Conservation (phyloP, 108 stramenopile species). For the Schizochytrium sp. region DNA sequence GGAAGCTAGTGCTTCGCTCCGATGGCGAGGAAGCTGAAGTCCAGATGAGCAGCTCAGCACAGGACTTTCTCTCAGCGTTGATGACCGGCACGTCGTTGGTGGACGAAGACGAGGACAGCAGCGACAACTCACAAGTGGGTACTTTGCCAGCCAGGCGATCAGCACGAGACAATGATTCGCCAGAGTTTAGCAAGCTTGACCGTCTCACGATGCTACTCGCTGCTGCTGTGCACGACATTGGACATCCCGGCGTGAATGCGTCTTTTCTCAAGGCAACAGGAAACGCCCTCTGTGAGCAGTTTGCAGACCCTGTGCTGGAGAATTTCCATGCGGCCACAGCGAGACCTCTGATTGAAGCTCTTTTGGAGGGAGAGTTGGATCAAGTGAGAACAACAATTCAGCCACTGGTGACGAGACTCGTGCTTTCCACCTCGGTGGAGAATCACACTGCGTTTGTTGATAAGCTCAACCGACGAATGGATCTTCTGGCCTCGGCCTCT, state of each 20-base stretch:
- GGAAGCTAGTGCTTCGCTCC: background rate
- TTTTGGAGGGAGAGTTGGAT: constrained; percentile 13
- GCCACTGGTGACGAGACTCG: constrained; percentile 32
- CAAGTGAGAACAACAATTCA: background rate
- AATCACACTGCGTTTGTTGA: constrained; percentile 29
- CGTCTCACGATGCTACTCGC: constrained; percentile 40
- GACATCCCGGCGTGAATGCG: constrained; percentile 56
- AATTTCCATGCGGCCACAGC: constrained; percentile 50
- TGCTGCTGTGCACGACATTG: constrained; percentile 54
- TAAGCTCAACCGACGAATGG: background rate
- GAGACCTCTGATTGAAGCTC: constrained; percentile 29
- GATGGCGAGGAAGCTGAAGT: background rate
- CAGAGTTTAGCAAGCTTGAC: background rate
- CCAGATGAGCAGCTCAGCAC: background rate
- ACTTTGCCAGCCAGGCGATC: too few species aligned
- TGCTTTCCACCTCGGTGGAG: constrained; percentile 40
- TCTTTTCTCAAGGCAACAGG: constrained; percentile 41
- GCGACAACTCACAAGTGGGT: too few species aligned
- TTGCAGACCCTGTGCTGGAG: constrained; percentile 50
- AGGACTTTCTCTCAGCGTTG: background rate
- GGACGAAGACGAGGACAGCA: too few species aligned
- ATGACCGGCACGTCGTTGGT: background rate
- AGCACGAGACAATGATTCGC: too few species aligned
- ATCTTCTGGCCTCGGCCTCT: background rate
- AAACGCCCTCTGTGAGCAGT: constrained; percentile 36